A percentile compares a stretch with the other conserved stretches of the same genome.
Conservation (phyloP, 116 monocot genomes). For the Iris pallida region DNA sequence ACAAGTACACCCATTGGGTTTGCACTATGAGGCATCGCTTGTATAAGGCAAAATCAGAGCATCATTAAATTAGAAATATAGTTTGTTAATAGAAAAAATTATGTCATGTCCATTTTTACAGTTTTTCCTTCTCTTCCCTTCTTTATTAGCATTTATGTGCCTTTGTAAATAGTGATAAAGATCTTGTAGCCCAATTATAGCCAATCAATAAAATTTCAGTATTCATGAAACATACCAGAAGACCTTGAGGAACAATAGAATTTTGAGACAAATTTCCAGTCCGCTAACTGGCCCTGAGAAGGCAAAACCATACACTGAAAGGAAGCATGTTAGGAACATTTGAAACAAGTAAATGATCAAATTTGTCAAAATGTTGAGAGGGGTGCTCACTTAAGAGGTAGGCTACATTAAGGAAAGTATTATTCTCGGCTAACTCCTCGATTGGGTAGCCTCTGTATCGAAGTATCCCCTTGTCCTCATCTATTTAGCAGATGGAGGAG, state of each 20-base stretch:
- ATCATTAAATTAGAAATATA: background rate
- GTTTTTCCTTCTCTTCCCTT: background rate
- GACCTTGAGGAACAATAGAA: conserved; percentile 94
- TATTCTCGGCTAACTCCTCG: conserved; percentile 90
- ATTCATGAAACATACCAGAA: conserved; percentile 52
- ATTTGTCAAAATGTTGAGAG: background rate
- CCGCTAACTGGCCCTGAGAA: conserved; percentile 66
- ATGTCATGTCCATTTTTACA: background rate
- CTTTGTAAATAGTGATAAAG: too few species aligned
- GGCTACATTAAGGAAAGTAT: conserved; percentile 84
- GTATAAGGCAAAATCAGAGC: conserved; percentile 11
- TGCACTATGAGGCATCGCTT: conserved; percentile 95
- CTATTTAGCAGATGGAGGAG: conserved; percentile 85
- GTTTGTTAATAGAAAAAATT: background rate
- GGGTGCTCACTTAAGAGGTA: conserved; percentile 77
- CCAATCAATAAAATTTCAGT: background rate
- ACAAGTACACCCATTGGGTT: conserved; percentile 98
- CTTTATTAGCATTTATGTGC: too few species aligned
- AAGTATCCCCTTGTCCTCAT: conserved; percentile 92
- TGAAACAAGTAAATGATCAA: background rate
- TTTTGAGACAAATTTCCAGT: conserved; percentile 98
- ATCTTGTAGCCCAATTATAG: too few species aligned
- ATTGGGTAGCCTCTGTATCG: conserved; percentile 96
- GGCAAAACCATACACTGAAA: conserved; percentile 93
- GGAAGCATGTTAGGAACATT: conserved; percentile 5